Evolutionary conservation across 495 filamentous ascomycete genomes (phyloP), one percentile per base, ranked within the genome.

Genomic region (Pseudomonodictys pantanalensis): DNA sequence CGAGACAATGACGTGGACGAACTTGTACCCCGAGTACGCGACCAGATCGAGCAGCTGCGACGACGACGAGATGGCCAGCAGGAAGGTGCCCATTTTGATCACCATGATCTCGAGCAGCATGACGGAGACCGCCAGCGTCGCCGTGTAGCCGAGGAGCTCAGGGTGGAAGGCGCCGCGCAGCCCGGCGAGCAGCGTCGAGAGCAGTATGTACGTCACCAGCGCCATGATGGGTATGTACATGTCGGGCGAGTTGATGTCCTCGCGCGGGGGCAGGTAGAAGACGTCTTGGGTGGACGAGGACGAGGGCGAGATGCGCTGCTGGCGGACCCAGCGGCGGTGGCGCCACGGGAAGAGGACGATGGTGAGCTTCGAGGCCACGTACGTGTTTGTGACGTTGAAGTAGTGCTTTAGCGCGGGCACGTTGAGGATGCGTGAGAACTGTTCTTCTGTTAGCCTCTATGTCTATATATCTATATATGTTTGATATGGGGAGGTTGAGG

Each of bases 191-290:
- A 97, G 78, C 2, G 91, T 89, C 22, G 87, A 90, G 12, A 99
- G 79, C 20, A 97, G 88, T 65, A 97, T 93, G 75, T 99, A 99
- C 20, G 95, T 99, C 43, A 97, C 90, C 49, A 99, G 77, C 3
- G 93, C 92, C 87, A 91, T 91, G 66, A 87, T 65, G 26, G 93
- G 93, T 64, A 99, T 97, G 79, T 99, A 99, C 90, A 97, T 96
- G 76, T 99, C 93, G 4, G 95, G 93, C 45, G 90, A 92, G 73
- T 99, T 99, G 71, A 97, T 79, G 71, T 99, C 93, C 70, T 97
- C 92, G 46, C 92, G 82, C n/a, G 93, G 93, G 9, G 93, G 91
- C 7, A 97, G 81, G 74, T 90, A 97, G 81, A 89, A 89, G 41
- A 86, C 87, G 51, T 92, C 88, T 64, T 81, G 78, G 52, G 79